A percentile compares a stretch with the other conserved stretches of the same genome.
Evolutionary conservation across 2,329 filamentous ascomycete species (phyloP).

Genomic region (Bipolaris zeicola): DNA sequence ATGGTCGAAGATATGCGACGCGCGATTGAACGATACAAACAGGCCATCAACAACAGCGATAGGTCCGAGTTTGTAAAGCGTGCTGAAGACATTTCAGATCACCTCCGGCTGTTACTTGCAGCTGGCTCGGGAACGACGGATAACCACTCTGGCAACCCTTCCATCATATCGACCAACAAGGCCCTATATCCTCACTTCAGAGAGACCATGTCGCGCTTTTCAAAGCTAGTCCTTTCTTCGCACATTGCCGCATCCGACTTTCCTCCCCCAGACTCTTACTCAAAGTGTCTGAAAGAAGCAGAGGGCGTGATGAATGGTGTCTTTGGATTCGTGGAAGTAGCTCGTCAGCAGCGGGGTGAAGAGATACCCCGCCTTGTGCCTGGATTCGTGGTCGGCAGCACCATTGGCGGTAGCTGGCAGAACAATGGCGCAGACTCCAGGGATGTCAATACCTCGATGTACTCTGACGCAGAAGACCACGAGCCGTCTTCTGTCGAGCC

Average conservation of each 20-base stretch:
- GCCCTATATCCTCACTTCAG: slow-evolving; percentile 95
- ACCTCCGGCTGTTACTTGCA: slow-evolving; percentile 88
- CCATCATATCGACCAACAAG: slow-evolving; percentile 99
- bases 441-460: slow-evolving; percentile 67
- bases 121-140: slow-evolving; percentile 97
- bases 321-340: slow-evolving; percentile 95
- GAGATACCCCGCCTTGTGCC: slow-evolving; percentile 91
- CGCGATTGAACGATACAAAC: slow-evolving; percentile 86
- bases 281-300: slow-evolving; percentile 96
- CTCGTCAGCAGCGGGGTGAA: slow-evolving; percentile 88
- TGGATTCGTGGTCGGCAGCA: slow-evolving; percentile 88
- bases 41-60: slow-evolving; percentile 81
- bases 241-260: slow-evolving; percentile 97
- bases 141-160: slow-evolving; percentile 97
- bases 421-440: slow-evolving; percentile 67
- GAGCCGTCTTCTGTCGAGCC: slow-evolving; percentile 73
- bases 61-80: slow-evolving; percentile 89
- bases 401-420: slow-evolving; percentile 84
- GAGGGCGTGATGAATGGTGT: slow-evolving; percentile 93
- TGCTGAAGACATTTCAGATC: slow-evolving; percentile 98
- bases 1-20: slow-evolving; percentile 92
- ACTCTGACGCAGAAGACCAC: slow-evolving; percentile 84
- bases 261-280: slow-evolving; percentile 89
- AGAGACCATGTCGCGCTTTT: slow-evolving; percentile 99
- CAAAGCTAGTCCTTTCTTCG: slow-evolving; percentile 96